Evolutionary conservation across 1,284 basidiomycete genomes (phyloP), one percentile per base, ranked within the genome.

Genomic region (Tilletia horrida): DNA sequence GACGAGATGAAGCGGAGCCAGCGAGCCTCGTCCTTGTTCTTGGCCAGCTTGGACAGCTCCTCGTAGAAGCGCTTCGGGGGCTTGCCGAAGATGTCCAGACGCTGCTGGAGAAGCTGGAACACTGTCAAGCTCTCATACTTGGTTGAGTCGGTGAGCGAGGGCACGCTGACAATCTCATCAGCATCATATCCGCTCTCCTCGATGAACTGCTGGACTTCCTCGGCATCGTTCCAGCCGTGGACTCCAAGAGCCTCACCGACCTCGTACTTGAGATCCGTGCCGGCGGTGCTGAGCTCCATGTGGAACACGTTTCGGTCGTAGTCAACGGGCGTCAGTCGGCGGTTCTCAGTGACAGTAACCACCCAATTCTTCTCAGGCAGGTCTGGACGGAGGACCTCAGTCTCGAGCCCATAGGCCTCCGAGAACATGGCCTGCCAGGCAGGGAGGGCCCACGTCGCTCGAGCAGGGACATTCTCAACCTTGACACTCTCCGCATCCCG

Each of bases 231-330:
- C 93, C 93, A 97, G 45, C 96, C 96, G 82, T 98, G 93, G 61
- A 98, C 87, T 66, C 95, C 95, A 50, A 98, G 88, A 21, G 96
- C 96, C 84, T 98, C 95, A 69, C 95, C 95, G 67, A 98, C 92
- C 59, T 88, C 89, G 84, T 98, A 98, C 84, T 90, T 93, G 74
- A 98, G 87, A 9, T 92, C 93, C 18, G 96, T 98, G 52, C 92
- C 91, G 62, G 87, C 84, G 11, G 92, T 93, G 83, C 93, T 89
- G 82, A 98, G 93, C 85, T 97, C 95, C 81, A 98, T 88, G 84
- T 98, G 95, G 87, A 98, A 98, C 67, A 98, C 93, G 83, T 98
- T 97, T 73, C 96, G 91, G 84, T 97, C 92, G 84, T 98, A 98
- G 73, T 95, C 92, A 74, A 87, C 83, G 44, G 96, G 96, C 0